Conservation (phyloP, 73 alveolate genomes). For the Paramecium primaurelia region DNA sequence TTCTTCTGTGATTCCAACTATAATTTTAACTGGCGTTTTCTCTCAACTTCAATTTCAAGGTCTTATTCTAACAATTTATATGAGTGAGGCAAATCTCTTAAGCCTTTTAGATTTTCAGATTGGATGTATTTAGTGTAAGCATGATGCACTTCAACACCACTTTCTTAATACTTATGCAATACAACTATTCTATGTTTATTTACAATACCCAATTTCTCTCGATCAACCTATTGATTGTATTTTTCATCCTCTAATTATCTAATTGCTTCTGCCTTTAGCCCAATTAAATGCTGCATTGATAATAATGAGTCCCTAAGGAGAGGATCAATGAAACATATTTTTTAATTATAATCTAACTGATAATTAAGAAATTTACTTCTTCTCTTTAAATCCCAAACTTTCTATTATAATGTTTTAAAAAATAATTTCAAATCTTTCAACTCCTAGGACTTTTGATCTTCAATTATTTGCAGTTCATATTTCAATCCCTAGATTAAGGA, state of each 20-base stretch:
- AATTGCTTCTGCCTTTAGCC: constrained; percentile 25
- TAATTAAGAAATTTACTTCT: not conserved
- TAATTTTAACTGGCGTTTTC: not conserved
- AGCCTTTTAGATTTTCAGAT: constrained; percentile 33
- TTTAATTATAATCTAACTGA: not conserved
- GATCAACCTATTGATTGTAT: constrained; percentile 17
- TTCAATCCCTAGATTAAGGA: not conserved
- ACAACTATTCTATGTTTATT: not conserved
- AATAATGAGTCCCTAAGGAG: constrained; percentile 19
- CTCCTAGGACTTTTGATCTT: not conserved
- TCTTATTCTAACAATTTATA: not conserved
- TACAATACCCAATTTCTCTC: constrained; percentile 24
- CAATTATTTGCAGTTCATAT: not conserved
- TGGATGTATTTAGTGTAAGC: constrained; percentile 44
- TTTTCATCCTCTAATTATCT: constrained; percentile 36
- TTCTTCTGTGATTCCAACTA: not conserved
- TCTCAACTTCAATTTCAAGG: constrained; percentile 21
- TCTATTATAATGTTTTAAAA: not conserved
- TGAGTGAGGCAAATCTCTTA: constrained; percentile 36
- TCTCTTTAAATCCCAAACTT: not conserved
- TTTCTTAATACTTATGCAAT: constrained; percentile 31
- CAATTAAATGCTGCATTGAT: not conserved
- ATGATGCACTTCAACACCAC: constrained; percentile 53
- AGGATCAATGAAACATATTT: constrained; percentile 10
- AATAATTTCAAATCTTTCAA: not conserved